These are phyloP conservation scores for Salvia hispanica DNA, from an alignment of 257 asterid genomes.

Conservation along the genomic window DNA sequence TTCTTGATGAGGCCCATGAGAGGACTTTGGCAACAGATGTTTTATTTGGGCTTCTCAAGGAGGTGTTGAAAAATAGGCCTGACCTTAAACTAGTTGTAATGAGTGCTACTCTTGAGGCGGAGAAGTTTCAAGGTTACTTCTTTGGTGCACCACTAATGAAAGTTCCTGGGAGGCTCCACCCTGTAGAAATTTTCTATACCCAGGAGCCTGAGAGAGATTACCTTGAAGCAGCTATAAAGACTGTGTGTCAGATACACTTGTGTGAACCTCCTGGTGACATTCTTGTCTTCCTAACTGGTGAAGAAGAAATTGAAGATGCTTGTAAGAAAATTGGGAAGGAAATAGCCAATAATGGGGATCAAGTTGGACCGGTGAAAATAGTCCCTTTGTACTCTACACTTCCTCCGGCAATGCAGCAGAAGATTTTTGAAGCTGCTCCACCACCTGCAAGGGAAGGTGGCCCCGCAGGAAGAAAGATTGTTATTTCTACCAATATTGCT, in stretches of 20 bases:
- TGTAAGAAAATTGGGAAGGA: slow-evolving; percentile 81
- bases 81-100: slow-evolving; percentile 89
- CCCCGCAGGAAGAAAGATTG: slow-evolving; percentile 93
- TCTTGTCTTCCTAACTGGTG: slow-evolving; percentile 96
- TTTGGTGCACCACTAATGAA: slow-evolving; percentile 90
- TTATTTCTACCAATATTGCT: slow-evolving; percentile 92
- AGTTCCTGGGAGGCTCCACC: slow-evolving; percentile 98
- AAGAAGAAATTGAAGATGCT: slow-evolving; percentile 99
- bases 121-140: slow-evolving; percentile 91
- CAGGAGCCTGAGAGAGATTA: slow-evolving; percentile 96
- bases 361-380: slow-evolving; percentile 80
- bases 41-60: slow-evolving; percentile 90
- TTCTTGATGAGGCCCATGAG: slow-evolving; percentile 99
- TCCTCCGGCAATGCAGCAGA: slow-evolving; percentile 99
- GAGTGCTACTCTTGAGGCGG: slow-evolving; percentile 99
- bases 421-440: slow-evolving; percentile 96
- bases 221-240: slow-evolving; percentile 93
- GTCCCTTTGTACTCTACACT: slow-evolving; percentile 95
- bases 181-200: slow-evolving; percentile 89
- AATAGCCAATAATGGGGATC: slow-evolving; percentile 78
- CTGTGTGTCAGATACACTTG: slow-evolving; percentile 87
- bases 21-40: slow-evolving; percentile 97
- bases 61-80: slow-evolving; percentile 80
- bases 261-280: slow-evolving; percentile 91
- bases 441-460: slow-evolving; percentile 88